Base-by-base conservation (phyloP, 176 grass and related monocot genomes). In the Alopecurus myosuroides region DNA sequence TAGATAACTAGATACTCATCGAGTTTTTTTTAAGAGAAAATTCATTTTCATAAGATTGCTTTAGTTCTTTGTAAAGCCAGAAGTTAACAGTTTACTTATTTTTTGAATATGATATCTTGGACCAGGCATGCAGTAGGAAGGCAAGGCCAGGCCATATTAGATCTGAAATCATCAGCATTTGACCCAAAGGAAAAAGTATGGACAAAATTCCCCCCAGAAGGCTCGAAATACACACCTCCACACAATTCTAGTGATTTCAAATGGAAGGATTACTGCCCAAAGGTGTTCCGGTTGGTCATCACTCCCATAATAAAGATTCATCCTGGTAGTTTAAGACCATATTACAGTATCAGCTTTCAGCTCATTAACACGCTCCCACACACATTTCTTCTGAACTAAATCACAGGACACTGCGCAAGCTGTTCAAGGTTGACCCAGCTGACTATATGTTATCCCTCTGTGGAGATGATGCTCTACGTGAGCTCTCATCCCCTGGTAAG, bases 251-350 rank as follows among this genome's bases (percentile, higher is more conserved):
- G 89, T 70, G 97, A 95, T 81, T 98, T 98, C 86, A 91, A 85
- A 86, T 98, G 97, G 97, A 98, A 98, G 73, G 97, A 98, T 84
- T 98, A 98, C 88, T 98, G 97, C 68, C 93, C 97, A 30, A 84
- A 92, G 79, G 97, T 98, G 78, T 98, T 98, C 85, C 92, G 97
- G 97, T 98, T 79, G 84, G 88, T 55, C 70, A 76, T 79, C 82
- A 86, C 74, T 84, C 68, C 71, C 85, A 70, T 44, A 18, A 64
- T 63, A 78, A 58, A 72, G 49, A 81, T 61, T 75, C 36, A 84
- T 72, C 57, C n/a, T 62, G 60, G 73, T 69, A 57, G 18, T 79
- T 79, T 80, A n/a, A 53, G 40, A 76, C 30, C 52, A 80, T 85
- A 57, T 68, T 53, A 69, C 33, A 6, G 46, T 14, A n/a, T 51